Conservation (phyloP, 169 alveolate species). For the Cryptosporidium xiaoi region DNA sequence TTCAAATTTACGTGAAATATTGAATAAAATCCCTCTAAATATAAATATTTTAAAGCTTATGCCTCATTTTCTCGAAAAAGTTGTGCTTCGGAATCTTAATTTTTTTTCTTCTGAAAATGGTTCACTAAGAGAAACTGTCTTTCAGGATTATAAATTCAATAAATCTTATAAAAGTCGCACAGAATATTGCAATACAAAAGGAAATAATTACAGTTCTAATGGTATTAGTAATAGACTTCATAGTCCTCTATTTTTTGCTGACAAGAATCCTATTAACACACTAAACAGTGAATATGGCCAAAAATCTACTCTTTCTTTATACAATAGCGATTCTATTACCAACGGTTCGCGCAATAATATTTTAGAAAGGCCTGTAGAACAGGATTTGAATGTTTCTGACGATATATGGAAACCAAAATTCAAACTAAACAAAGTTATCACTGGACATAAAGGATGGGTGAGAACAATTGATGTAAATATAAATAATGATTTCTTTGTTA, state of each 20-base stretch:
- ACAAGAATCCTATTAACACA: neutral
- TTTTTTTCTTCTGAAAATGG: slow-evolving; percentile 64
- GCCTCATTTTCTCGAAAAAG: slow-evolving; percentile 20
- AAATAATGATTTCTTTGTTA: slow-evolving; percentile 94
- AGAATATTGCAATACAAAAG: slow-evolving; percentile 3
- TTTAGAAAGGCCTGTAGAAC: neutral
- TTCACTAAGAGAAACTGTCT: neutral
- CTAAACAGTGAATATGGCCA: neutral
- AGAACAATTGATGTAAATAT: slow-evolving; percentile 96
- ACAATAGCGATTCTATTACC: too few species aligned
- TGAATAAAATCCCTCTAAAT: too few species aligned
- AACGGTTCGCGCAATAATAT: neutral
- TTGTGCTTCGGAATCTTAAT: slow-evolving; percentile 23
- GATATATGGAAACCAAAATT: slow-evolving; percentile 95
- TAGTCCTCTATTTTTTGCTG: too few species aligned
- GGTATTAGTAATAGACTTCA: too few species aligned
- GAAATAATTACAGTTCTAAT: neutral
- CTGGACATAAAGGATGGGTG: slow-evolving; percentile 99
- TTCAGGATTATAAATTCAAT: slow-evolving; percentile 1
- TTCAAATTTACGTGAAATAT: neutral
- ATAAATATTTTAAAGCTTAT: neutral
- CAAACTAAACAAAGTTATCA: slow-evolving; percentile 95
- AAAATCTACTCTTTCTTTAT: neutral
- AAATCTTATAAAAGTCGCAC: neutral
- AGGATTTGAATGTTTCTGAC: neutral